Evolutionary conservation across 225 moss, liverwort and hornwort genomes (phyloP).

Genomic region (Straminergon stramineum): DNA sequence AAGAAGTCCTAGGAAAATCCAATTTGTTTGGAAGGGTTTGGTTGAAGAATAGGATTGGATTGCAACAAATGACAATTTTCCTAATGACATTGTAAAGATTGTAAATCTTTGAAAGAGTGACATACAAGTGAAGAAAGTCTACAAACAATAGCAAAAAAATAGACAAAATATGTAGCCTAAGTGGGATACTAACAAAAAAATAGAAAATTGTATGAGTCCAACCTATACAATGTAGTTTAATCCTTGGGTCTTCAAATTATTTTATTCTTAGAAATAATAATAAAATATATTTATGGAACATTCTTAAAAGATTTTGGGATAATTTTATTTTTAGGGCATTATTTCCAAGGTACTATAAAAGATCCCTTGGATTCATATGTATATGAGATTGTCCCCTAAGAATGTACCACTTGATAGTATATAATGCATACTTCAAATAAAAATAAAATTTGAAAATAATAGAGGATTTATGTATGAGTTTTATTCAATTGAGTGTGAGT

Average conservation of each 20-base stretch:
- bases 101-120: neutral
- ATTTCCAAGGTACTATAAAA: too few species aligned
- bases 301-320: neutral
- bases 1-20: neutral
- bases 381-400: neutral
- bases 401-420: neutral
- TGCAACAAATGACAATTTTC: neutral
- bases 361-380: neutral
- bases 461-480: neutral
- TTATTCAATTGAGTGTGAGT: fast-evolving
- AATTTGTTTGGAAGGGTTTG: neutral
- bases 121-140: neutral
- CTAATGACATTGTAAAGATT: neutral
- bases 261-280: too few species aligned
- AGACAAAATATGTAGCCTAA: neutral
- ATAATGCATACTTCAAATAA: neutral
- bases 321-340: neutral
- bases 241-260: neutral
- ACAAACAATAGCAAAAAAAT: neutral
- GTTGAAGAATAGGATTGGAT: neutral
- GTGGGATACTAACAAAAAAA: neutral
- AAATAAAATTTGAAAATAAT: neutral
- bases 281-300: too few species aligned
- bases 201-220: fast-evolving
- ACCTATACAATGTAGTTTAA: neutral